Evolutionary conservation across 345 rosid species (phyloP), one percentile per base, ranked within the genome.

Genomic region (Hypericum perforatum): DNA sequence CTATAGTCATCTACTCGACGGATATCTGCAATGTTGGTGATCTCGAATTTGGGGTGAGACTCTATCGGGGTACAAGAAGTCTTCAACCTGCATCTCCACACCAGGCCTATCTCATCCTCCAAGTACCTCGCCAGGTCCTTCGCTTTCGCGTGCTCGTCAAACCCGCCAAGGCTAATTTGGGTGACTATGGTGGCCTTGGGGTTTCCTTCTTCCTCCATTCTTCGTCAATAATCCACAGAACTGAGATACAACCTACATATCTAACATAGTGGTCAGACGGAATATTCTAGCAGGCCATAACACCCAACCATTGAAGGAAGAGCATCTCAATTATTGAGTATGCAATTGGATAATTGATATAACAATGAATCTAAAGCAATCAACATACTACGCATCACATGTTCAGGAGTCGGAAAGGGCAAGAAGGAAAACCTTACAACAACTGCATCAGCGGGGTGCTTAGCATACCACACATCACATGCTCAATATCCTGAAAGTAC

Each of bases 31-130:
- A 66, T 57, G 58, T 72, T 58, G 0, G 41, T 11, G 56, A 77
- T 68, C 54, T 64, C 72, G 53, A 78, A 91, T 49, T 82, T 62
- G 5, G 95, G 98, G 65, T 74, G 81, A 11, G 92, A 82, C 9
- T 86, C 89, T 2, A 69, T 86, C 47, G 96, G 96, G 32, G 95
- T 91, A 81, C 86, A 84, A 16, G 98, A 91, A 13, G 80, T 82
- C 74, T 86, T 86, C 70, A 84, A 54, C 61, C 95, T 78, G 67
- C 95, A 86, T 42, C 92, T 73, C 83, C 84, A 82, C 53, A 86
- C 74, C 40, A 64, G 58, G 37, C 96, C 95, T 42, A 84, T 50
- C 67, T 71, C 70, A 0, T 52, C 50, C 47, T 84, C 87, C 67
- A 91, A 70, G 68, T 54, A 86, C 7, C 74, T 68, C 58, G 70